Conservation (phyloP, 2,329 filamentous ascomycete species). For the Claviceps africana region DNA sequence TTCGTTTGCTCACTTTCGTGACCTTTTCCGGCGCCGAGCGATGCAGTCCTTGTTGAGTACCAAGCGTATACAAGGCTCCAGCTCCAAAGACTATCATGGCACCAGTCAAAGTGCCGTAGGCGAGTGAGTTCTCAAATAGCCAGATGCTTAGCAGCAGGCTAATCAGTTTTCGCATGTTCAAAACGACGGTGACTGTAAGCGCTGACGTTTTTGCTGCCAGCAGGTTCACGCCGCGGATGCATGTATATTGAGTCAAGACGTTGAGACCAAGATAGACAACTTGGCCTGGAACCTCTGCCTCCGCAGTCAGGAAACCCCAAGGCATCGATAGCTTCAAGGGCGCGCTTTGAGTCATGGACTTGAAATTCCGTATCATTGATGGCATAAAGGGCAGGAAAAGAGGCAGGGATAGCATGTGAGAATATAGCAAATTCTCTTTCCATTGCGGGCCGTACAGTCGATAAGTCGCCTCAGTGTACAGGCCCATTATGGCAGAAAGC, state of each 20-base stretch:
- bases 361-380: conserved; percentile 50
- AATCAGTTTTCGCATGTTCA: conserved; percentile 89
- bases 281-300: conserved; percentile 44
- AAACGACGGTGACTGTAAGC: conserved; percentile 86
- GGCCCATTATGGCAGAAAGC: conserved; percentile 83
- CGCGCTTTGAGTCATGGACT: conserved; percentile 47
- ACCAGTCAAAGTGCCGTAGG: conserved; percentile 62
- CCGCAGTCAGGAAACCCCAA: conserved; percentile 5
- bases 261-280: conserved; percentile 59
- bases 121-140: conserved; percentile 78
- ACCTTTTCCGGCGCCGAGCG: not conserved
- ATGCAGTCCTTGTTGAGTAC: conserved; percentile 27
- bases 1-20: not conserved
- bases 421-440: conserved; percentile 95
- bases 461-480: conserved; percentile 90
- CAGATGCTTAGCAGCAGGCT: conserved; percentile 85
- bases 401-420: conserved; percentile 59
- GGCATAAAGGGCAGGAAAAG: conserved; percentile 61
- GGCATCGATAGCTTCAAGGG: conserved; percentile 29
- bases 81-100: conserved; percentile 79
- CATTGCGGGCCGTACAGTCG: conserved; percentile 74
- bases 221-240: conserved; percentile 92
- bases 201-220: conserved; percentile 79
- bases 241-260: conserved; percentile 82
- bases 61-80: conserved; percentile 81